Conservation (phyloP, 2,329 filamentous ascomycete genomes). For the Aspergillus brunneoviolaceus region DNA sequence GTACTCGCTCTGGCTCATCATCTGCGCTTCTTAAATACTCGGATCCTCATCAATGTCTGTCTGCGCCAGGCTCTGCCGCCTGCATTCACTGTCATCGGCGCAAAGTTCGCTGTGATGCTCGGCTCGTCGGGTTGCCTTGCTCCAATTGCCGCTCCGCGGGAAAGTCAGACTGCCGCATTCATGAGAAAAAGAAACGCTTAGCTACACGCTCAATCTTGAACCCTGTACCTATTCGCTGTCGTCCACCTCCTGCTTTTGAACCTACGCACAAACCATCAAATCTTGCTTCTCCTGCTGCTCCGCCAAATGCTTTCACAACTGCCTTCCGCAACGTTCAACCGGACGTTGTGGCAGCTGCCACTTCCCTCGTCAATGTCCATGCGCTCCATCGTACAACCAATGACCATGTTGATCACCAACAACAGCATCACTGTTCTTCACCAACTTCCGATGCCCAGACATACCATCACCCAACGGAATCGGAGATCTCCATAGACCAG, state of each 20-base stretch:
- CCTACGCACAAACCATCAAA: conserved; percentile 19
- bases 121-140: conserved; percentile 49
- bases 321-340: conserved; percentile 24
- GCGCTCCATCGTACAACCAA: conserved; percentile 8
- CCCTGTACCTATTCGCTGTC: conserved; percentile 49
- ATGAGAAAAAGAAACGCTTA: conserved; percentile 53
- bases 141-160: conserved; percentile 49
- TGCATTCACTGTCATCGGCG: conserved; percentile 52
- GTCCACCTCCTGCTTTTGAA: conserved; percentile 34
- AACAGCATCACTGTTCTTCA: conserved; percentile 19
- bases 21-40: background rate
- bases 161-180: conserved; percentile 47
- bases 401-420: conserved; percentile 4
- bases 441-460: conserved; percentile 22
- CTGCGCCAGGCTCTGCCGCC: conserved; percentile 40
- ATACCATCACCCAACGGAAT: conserved; percentile 25
- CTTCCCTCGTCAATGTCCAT: conserved; percentile 10
- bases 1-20: background rate
- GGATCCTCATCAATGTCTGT: conserved; percentile 9
- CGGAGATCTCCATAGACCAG: conserved; percentile 36
- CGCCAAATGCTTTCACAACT: conserved; percentile 29
- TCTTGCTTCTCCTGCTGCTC: conserved; percentile 19
- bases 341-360: conserved; percentile 20
- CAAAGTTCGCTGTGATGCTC: conserved; percentile 54
- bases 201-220: conserved; percentile 43